Base-by-base conservation (phyloP, 371 early-diverging fungal species). In the Mucor racemosus region DNA sequence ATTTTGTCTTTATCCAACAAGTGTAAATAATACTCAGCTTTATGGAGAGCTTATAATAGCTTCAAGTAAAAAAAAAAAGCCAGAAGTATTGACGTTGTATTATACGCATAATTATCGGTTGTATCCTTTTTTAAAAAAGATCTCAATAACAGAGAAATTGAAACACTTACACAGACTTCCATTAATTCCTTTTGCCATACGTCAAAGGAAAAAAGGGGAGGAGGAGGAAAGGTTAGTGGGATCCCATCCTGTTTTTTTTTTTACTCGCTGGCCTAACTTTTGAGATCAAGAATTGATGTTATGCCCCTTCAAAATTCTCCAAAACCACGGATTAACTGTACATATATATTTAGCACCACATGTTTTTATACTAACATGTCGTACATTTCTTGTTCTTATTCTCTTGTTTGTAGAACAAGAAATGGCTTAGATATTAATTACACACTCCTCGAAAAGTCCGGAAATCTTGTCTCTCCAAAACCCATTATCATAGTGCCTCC, bases 301-400 rank as follows among this genome's bases (percentile, higher is more conserved):
- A n/a, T n/a, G n/a, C n/a, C n/a, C 26, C 26, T 26, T 26, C 26
- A 26, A 17, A 44, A 44, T 0, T 5, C 44, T 44, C n/a, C 44
- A 44, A 5, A 44, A 44, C n/a, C 17, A 17, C 17, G n/a, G 44
- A 17, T 44, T 44, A 17, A 1, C 26, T 44, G n/a, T n/a, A 44
- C 7, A 10, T 4, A 14, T 7, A 15, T 17, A 44, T 44, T 44
- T 44, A 44, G 5, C n/a, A 44, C 44, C 44, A 44, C 44, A 44
- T 44, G 44, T 44, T 44, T 44, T n/a, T 44, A 44, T 44, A 44
- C 44, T 44, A 44, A 44, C 44, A 44, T 44, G 44, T 44, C 44
- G 44, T 17, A 17, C 44, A 44, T 44, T n/a, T n/a, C 6, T 44
- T 44, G 7, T 2, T 17, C 8, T 44, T 17, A 7, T 17, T 44